Evolutionary conservation across 306 rosid species (phyloP).

Genomic region (Medicago lupulina): DNA sequence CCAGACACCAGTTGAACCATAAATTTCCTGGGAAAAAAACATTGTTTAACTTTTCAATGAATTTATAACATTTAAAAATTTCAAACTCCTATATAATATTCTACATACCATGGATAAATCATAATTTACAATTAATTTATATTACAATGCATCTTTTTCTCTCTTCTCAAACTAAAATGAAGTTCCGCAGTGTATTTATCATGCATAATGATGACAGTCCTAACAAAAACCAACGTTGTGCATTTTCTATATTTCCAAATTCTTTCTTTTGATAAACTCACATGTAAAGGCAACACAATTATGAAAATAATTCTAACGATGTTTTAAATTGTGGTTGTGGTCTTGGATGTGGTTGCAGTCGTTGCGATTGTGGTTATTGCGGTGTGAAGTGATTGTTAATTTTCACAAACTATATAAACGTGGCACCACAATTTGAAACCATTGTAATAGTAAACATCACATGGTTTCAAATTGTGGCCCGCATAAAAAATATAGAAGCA

Average conservation of each 20-base stretch:
- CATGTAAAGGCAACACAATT: not conserved
- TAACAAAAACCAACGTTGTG: not conserved
- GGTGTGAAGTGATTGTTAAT: no score
- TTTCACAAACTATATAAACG: no score
- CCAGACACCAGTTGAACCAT: constrained; percentile 79
- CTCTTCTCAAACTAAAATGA: constrained; percentile 12
- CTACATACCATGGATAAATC: constrained; percentile 13
- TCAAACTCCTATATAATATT: constrained; percentile 1
- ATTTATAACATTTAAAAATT: constrained; percentile 1
- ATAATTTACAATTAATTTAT: constrained; percentile 15
- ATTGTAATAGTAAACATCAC: no score
- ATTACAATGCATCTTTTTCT: constrained; percentile 20
- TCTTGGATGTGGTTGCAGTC: no score
- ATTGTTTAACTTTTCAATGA: constrained; percentile 33
- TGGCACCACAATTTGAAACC: no score
- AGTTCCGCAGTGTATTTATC: not conserved
- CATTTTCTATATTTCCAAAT: no score
- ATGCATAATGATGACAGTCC: not conserved
- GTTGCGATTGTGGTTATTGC: no score
- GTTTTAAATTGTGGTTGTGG: no score
- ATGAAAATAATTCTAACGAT: not conserved
- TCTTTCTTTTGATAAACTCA: no score
- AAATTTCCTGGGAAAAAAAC: constrained; percentile 58
- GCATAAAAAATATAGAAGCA: not conserved
- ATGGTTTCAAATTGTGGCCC: no score